These are phyloP conservation scores for Linderniella brevidens DNA, from an alignment of 257 asterid species.

Conservation along the genomic window DNA sequence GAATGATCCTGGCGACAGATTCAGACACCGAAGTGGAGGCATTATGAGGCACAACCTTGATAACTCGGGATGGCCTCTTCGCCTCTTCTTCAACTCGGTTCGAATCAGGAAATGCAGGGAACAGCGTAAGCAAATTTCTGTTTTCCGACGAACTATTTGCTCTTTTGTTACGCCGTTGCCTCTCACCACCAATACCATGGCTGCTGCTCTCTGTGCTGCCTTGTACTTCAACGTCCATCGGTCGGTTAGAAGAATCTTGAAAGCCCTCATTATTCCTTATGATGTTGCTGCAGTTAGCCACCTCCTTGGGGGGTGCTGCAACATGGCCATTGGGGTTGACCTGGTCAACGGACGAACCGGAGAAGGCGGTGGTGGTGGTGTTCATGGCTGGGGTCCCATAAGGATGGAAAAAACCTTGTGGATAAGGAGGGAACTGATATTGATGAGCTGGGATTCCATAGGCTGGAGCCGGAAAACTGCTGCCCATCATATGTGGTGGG, in stretches of 20 bases:
- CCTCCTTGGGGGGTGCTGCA: constrained; percentile 11
- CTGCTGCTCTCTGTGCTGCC: constrained; percentile 53
- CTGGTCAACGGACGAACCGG: constrained; percentile 25
- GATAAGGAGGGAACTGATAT: constrained; percentile 22
- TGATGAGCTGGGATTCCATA: constrained; percentile 32
- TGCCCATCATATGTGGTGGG: constrained; percentile 23
- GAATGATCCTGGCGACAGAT: constrained; percentile 74
- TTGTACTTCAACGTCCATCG: constrained; percentile 34
- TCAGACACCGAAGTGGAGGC: constrained; percentile 57
- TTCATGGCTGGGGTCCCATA: constrained; percentile 35
- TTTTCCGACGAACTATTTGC: constrained; percentile 13
- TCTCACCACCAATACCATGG: constrained; percentile 13
- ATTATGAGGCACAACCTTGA: constrained; percentile 66
- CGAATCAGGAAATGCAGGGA: constrained; percentile 24
- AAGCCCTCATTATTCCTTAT: constrained; percentile 11
- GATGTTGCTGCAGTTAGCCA: constrained; percentile 12
- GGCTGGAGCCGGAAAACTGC: constrained; percentile 24
- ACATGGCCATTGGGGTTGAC: constrained; percentile 13
- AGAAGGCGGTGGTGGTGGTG: constrained; percentile 20
- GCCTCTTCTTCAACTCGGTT: constrained; percentile 10
- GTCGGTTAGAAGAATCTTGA: not conserved
- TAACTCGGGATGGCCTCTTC: constrained; percentile 11
- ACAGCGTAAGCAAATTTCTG: constrained; percentile 32
- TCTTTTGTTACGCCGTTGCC: constrained; percentile 1
- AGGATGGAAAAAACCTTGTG: constrained; percentile 37